Percentiles rank a stretch among this genome's conserved stretches.
These are phyloP conservation scores for Nemania diffusa DNA, from an alignment of 2,329 filamentous ascomycete genomes.

Conservation along the genomic window DNA sequence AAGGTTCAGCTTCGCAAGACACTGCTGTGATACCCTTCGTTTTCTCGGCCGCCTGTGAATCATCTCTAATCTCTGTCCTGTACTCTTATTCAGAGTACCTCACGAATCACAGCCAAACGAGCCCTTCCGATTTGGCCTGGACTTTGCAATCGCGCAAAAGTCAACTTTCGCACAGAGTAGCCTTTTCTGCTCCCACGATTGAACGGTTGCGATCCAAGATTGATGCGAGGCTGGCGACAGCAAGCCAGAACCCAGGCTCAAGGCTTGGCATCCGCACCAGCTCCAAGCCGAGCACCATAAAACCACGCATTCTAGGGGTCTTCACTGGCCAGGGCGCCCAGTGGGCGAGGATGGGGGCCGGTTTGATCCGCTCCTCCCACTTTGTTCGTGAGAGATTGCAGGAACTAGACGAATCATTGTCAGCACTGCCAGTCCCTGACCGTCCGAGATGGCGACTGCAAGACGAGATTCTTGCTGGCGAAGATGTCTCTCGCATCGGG, in stretches of 20 bases:
- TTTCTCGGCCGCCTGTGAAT: constrained; percentile 34
- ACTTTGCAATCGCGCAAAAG: constrained; percentile 26
- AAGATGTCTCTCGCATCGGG: constrained; percentile 44
- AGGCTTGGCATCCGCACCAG: constrained; percentile 29
- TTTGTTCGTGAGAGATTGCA: constrained; percentile 18
- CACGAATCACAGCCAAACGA: not conserved
- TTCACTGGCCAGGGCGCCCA: constrained; percentile 47
- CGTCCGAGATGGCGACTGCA: constrained; percentile 45
- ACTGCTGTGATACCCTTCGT: too few species aligned
- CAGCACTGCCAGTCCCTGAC: constrained; percentile 37
- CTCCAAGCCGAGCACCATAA: not conserved
- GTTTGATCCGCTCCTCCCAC: constrained; percentile 30
- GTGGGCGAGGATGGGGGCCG: constrained; percentile 45
- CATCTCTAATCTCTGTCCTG: constrained; percentile 26
- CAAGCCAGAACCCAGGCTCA: constrained; percentile 14
- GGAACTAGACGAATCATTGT: constrained; percentile 40
- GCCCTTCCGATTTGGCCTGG: constrained; percentile 24
- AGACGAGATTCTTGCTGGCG: constrained; percentile 34
- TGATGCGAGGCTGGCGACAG: not conserved
- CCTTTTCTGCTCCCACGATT: constrained; percentile 25
- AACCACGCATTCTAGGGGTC: constrained; percentile 38
- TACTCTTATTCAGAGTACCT: constrained; percentile 13
- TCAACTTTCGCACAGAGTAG: constrained; percentile 3
- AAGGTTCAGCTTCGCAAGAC: too few species aligned
- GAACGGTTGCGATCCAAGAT: constrained; percentile 16